Conservation (phyloP, 805 yeast species). For the Lipomyces sp. region DNA sequence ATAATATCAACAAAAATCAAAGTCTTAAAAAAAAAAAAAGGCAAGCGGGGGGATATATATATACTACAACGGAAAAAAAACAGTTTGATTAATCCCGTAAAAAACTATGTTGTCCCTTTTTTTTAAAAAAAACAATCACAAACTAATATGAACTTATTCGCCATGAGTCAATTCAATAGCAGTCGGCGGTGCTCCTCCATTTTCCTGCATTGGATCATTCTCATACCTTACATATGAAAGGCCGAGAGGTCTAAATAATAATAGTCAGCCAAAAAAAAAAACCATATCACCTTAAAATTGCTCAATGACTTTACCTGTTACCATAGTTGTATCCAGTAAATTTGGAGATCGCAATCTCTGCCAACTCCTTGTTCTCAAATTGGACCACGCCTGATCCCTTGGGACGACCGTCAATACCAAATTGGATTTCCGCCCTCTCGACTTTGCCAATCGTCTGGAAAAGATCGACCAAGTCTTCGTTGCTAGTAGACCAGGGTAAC, state of each 20-base stretch:
- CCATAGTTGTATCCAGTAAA: constrained; percentile 85
- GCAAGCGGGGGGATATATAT: too few relatives aligned
- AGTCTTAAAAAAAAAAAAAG: too few relatives aligned
- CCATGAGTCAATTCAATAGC: constrained; percentile 22
- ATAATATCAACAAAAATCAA: too few relatives aligned
- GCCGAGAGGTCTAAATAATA: constrained; percentile 54
- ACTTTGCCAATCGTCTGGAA: constrained; percentile 85
- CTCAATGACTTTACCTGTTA: constrained; percentile 48
- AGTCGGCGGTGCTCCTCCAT: not conserved
- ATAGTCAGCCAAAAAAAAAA: not conserved
- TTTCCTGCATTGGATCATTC: not conserved
- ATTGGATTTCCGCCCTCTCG: constrained; percentile 74
- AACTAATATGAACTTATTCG: constrained; percentile 3
- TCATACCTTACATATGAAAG: constrained; percentile 66
- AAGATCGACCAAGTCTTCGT: constrained; percentile 79
- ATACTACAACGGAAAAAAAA: too few relatives aligned
- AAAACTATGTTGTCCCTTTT: not conserved
- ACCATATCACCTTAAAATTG: too few relatives aligned
- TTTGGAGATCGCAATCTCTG: constrained; percentile 74
- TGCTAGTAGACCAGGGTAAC: constrained; percentile 87
- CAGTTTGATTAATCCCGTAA: not conserved
- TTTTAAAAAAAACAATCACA: not conserved
- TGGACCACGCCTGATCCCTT: constrained; percentile 86
- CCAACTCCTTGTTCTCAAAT: constrained; percentile 67
- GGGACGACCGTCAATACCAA: constrained; percentile 64